phyloP scores from a whole-genome alignment of 2,329 filamentous ascomycete species.

The Penicillium decumbens region DNA sequence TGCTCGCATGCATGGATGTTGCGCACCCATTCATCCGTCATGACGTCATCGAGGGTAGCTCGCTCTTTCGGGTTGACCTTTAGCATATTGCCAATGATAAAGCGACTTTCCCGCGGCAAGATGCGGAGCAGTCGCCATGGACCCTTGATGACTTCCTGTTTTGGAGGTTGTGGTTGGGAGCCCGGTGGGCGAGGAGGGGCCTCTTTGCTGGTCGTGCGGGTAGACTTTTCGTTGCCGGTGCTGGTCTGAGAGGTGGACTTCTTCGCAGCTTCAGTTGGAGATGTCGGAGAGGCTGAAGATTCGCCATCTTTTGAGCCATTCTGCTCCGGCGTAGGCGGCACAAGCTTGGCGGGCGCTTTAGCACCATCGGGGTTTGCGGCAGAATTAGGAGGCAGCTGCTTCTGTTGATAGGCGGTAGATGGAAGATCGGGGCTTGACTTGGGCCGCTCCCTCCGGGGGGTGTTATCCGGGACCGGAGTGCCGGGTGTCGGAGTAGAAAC shows the following conservation, averaged over 20 bases:
- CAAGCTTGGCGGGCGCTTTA: conserved; percentile 10
- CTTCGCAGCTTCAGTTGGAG: conserved; percentile 5
- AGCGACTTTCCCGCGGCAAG: conserved; percentile 79
- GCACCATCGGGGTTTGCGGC: conserved; percentile 10
- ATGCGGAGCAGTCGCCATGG: conserved; percentile 86
- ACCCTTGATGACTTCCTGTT: conserved; percentile 76
- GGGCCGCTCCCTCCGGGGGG: conserved; percentile 30
- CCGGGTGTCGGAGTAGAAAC: conserved; percentile 77
- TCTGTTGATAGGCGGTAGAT: conserved; percentile 24
- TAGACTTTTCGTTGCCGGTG: conserved; percentile 24
- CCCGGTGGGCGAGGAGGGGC: conserved; percentile 34
- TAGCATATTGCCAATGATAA: conserved; percentile 89
- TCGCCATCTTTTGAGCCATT: conserved; percentile 26
- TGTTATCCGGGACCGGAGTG: conserved; percentile 42
- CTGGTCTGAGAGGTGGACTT: conserved; percentile 23
- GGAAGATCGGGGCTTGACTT: conserved; percentile 38
- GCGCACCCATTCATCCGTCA: conserved; percentile 86
- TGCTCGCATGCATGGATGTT: conserved; percentile 78
- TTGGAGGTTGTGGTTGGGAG: conserved; percentile 28
- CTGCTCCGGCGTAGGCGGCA: conserved; percentile 17
- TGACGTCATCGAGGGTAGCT: conserved; percentile 78
- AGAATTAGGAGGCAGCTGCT: conserved; percentile 21
- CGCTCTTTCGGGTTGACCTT: conserved; percentile 79
- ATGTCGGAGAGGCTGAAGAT: conserved; percentile 6
- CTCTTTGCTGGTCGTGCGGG: conserved; percentile 39